phyloP scores from a whole-genome alignment of 2,329 filamentous ascomycete genomes.

The Sodiomyces alkalinus region DNA sequence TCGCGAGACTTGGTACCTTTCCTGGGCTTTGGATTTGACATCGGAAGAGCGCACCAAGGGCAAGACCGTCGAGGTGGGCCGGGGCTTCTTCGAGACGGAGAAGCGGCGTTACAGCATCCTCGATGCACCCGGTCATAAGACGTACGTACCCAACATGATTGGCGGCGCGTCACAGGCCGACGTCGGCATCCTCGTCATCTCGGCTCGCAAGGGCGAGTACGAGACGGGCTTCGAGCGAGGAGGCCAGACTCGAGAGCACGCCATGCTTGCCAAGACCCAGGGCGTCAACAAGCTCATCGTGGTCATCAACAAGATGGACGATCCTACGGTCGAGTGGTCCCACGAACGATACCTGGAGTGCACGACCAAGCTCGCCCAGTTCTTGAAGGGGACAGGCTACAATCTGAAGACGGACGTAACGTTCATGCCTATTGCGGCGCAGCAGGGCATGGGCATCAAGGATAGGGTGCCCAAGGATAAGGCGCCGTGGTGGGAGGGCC shows the following conservation, averaged over 20 bases:
- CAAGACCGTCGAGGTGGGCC: conserved; percentile 94
- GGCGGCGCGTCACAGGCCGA: conserved; percentile 87
- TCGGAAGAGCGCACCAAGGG: conserved; percentile 94
- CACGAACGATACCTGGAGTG: conserved; percentile 89
- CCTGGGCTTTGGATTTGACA: conserved; percentile 93
- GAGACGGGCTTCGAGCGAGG: conserved; percentile 96
- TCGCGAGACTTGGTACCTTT: conserved; percentile 96
- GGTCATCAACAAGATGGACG: conserved; percentile 99
- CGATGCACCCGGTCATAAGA: conserved; percentile 95
- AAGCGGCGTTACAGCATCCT: conserved; percentile 93
- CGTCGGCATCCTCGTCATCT: conserved; percentile 90
- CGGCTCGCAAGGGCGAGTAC: conserved; percentile 93
- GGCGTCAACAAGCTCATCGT: conserved; percentile 95
- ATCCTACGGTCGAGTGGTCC: conserved; percentile 90
- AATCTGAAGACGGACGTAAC: conserved; percentile 85
- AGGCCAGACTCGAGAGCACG: conserved; percentile 93
- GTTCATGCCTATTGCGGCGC: conserved; percentile 94
- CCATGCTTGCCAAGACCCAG: conserved; percentile 94
- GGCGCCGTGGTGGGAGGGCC: conserved; percentile 74
- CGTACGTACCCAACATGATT: conserved; percentile 96
- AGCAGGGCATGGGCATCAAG: conserved; percentile 77
- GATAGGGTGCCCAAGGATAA: conserved; percentile 63
- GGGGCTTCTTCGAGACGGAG: conserved; percentile 93
- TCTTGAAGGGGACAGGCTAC: conserved; percentile 86
- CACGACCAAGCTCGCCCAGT: conserved; percentile 70